Evolutionary conservation across 2,329 filamentous ascomycete species (phyloP).

Genomic region (Geosmithia flava): DNA sequence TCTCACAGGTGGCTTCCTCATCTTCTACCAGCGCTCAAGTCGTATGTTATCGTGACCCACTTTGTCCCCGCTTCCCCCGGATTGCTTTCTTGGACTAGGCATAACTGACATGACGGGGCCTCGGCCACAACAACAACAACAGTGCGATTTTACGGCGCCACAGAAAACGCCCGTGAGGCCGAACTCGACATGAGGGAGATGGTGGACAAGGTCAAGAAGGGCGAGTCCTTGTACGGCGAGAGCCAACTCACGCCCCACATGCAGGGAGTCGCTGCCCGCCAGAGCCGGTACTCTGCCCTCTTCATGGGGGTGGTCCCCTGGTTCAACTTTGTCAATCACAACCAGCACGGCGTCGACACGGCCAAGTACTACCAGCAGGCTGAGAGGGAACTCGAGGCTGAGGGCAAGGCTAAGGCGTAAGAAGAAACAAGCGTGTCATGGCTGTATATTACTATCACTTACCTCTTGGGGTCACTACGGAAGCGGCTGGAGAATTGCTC

Average conservation of each 20-base stretch:
- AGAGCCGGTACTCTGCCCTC: constrained; percentile 81
- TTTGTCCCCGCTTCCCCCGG: background rate
- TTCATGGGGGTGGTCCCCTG: constrained; percentile 80
- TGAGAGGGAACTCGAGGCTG: constrained; percentile 82
- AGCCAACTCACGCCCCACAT: constrained; percentile 72
- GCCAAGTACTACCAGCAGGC: constrained; percentile 97
- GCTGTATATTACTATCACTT: background rate
- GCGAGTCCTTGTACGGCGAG: constrained; percentile 78
- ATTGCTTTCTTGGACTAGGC: background rate
- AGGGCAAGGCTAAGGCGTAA: constrained; percentile 22
- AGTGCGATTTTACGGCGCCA: constrained; percentile 95
- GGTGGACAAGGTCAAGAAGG: constrained; percentile 90
- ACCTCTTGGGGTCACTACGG: background rate
- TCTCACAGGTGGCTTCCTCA: constrained; percentile 65
- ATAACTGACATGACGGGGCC: background rate
- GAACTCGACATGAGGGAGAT: constrained; percentile 98
- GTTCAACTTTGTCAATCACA: constrained; percentile 98
- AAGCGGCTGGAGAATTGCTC: background rate
- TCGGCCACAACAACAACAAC: constrained; percentile 1
- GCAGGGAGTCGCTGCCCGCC: constrained; percentile 84
- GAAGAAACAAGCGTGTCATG: background rate
- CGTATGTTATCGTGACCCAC: constrained; percentile 40
- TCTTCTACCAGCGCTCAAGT: constrained; percentile 73
- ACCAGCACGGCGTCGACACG: constrained; percentile 90
- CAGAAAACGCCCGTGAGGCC: constrained; percentile 81